Percentiles rank a stretch among this genome's conserved stretches.
phyloP scores from a whole-genome alignment of 352 stramenopile species.

The Phytophthora nicotianae region DNA sequence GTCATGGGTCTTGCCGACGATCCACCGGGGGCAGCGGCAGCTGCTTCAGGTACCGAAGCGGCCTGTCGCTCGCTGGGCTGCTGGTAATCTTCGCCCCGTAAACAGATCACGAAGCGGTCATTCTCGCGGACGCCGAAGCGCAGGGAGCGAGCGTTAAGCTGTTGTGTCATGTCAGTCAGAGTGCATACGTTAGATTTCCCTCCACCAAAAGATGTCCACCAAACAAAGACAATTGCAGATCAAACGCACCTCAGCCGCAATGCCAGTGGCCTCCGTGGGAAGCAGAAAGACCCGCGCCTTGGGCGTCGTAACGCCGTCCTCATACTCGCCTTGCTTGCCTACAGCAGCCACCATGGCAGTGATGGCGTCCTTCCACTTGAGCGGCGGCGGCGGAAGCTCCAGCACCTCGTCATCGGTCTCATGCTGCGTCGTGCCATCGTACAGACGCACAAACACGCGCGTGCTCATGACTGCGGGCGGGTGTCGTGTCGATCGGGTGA shows the following conservation, averaged over 20 bases:
- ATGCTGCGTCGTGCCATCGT: slow-evolving; percentile 49
- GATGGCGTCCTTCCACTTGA: slow-evolving; percentile 73
- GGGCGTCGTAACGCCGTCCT: slow-evolving; percentile 42
- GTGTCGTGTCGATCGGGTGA: background rate
- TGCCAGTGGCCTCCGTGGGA: slow-evolving; percentile 56
- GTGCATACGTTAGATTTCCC: slow-evolving; percentile 15
- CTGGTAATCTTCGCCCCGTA: slow-evolving; percentile 75
- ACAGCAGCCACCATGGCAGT: slow-evolving; percentile 67
- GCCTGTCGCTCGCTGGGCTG: slow-evolving; percentile 33
- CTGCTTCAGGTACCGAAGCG: background rate
- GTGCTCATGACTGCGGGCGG: slow-evolving; percentile 42
- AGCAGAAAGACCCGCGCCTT: slow-evolving; percentile 71
- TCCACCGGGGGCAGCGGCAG: background rate
- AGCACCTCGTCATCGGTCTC: slow-evolving; percentile 74
- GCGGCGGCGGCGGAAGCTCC: slow-evolving; percentile 63
- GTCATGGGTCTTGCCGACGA: slow-evolving; percentile 24
- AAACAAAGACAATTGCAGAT: background rate
- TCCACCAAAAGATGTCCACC: background rate
- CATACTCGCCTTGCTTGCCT: slow-evolving; percentile 51
- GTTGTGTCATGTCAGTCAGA: background rate
- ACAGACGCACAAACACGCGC: slow-evolving; percentile 83
- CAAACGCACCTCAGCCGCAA: slow-evolving; percentile 61
- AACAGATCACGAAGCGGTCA: slow-evolving; percentile 74
- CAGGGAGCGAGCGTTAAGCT: slow-evolving; percentile 75
- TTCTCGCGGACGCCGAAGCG: slow-evolving; percentile 81